Conservation (phyloP, 108 stramenopile genomes). For the Licmophora abbreviata region DNA sequence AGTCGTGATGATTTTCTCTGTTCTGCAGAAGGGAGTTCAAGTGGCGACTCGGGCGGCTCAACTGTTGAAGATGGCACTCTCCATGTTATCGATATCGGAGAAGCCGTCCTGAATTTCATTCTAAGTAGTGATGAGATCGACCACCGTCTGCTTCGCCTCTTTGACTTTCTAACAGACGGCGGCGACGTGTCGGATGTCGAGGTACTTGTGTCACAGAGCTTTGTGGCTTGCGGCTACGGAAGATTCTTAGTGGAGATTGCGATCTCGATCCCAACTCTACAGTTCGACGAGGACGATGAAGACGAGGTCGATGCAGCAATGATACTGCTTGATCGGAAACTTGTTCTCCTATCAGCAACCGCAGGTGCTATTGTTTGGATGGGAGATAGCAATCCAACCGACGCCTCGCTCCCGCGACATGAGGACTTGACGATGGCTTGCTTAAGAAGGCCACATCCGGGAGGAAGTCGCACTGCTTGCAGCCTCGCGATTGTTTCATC, state of each 20-base stretch:
- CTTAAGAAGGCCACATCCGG: background rate
- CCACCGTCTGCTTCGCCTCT: constrained; percentile 11
- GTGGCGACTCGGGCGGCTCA: background rate
- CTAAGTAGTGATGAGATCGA: constrained; percentile 17
- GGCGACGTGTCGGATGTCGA: constrained; percentile 22
- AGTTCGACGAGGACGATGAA: constrained; percentile 11
- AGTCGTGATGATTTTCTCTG: constrained; percentile 25
- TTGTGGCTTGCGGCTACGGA: constrained; percentile 50
- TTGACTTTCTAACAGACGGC: constrained; percentile 14
- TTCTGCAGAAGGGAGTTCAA: constrained; percentile 1
- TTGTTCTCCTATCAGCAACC: constrained; percentile 32
- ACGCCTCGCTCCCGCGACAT: background rate
- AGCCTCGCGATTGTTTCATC: constrained; percentile 3
- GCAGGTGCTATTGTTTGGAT: constrained; percentile 38
- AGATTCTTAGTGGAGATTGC: constrained; percentile 41
- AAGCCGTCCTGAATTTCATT: constrained; percentile 31
- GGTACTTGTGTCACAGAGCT: constrained; percentile 11
- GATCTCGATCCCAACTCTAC: constrained; percentile 14
- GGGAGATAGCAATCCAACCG: constrained; percentile 13
- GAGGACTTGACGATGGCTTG: constrained; percentile 12
- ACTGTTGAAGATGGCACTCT: constrained; percentile 16
- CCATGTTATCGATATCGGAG: constrained; percentile 22
- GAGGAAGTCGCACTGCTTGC: background rate
- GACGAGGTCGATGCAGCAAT: constrained; percentile 2
- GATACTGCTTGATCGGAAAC: constrained; percentile 20